phyloP scores from a whole-genome alignment of 2,329 filamentous ascomycete species.

The Scedosporium dehoogii region DNA sequence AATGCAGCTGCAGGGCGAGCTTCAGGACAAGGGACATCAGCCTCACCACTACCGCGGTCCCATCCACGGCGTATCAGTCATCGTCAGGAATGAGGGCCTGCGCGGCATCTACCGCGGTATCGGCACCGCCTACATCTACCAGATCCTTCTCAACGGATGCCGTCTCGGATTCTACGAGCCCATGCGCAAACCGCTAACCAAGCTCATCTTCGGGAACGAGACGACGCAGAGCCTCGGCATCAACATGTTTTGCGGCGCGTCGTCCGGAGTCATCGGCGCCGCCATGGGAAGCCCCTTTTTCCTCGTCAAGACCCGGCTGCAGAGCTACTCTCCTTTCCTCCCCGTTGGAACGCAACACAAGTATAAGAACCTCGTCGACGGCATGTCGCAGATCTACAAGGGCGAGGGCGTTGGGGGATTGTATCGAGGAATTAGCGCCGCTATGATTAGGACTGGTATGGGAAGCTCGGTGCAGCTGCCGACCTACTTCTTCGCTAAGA shows the following conservation, averaged over 20 bases:
- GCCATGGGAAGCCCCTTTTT: constrained; percentile 95
- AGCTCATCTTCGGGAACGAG: constrained; percentile 59
- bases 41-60: constrained; percentile 85
- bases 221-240: constrained; percentile 75
- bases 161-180: constrained; percentile 97
- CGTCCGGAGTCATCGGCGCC: constrained; percentile 82
- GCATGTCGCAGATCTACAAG: constrained; percentile 67
- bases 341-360: constrained; percentile 95
- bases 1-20: constrained; percentile 91
- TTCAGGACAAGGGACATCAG: constrained; percentile 77
- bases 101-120: constrained; percentile 80
- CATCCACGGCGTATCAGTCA: constrained; percentile 81
- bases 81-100: constrained; percentile 81
- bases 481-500: constrained; percentile 96
- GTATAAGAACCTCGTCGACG: constrained; percentile 79
- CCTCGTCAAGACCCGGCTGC: constrained; percentile 90
- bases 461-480: constrained; percentile 93
- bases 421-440: constrained; percentile 83
- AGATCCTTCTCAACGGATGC: constrained; percentile 92
- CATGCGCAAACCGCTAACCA: constrained; percentile 63
- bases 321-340: constrained; percentile 85
- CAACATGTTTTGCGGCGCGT: constrained; percentile 88
- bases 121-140: constrained; percentile 89
- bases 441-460: constrained; percentile 93
- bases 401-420: constrained; percentile 70